Evolutionary conservation across 2,329 filamentous ascomycete genomes (phyloP).

Genomic region (Diplodia seriata): DNA sequence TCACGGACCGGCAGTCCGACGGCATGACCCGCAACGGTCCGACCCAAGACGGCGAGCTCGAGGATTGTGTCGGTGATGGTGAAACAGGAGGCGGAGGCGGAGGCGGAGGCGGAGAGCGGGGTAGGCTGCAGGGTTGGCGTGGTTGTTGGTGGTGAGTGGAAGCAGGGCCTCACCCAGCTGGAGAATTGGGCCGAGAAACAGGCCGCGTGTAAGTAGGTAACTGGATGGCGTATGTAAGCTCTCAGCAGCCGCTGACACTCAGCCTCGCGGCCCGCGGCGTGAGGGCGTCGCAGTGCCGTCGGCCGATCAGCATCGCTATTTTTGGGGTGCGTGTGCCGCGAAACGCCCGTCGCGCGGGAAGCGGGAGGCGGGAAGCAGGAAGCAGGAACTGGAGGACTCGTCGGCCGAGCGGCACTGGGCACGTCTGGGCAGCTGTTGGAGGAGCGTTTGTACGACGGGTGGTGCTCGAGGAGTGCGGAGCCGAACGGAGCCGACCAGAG

Average conservation of each 20-base stretch:
- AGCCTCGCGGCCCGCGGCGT: slow-evolving; percentile 2
- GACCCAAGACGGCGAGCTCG: neutral
- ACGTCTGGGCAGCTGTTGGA: neutral
- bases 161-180: neutral
- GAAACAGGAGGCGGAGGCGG: too few relatives aligned
- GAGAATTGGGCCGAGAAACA: neutral
- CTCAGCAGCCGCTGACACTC: slow-evolving; percentile 5
- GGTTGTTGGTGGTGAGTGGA: neutral
- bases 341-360: slow-evolving; percentile 13
- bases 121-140: too few relatives aligned
- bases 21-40: neutral
- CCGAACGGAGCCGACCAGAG: slow-evolving; percentile 11
- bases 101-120: neutral
- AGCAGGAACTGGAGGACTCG: too few relatives aligned
- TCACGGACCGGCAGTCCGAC: neutral
- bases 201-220: neutral
- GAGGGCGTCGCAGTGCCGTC: slow-evolving; percentile 2
- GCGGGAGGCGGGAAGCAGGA: neutral
- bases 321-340: slow-evolving; percentile 16
- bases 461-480: slow-evolving; percentile 18
- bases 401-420: too few relatives aligned
- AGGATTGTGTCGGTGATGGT: neutral
- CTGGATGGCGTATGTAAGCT: too few relatives aligned
- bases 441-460: neutral
- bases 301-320: slow-evolving; percentile 25